Evolutionary conservation across 1,284 basidiomycete genomes (phyloP).

Genomic region (Apiotrichum veenhuisii): DNA sequence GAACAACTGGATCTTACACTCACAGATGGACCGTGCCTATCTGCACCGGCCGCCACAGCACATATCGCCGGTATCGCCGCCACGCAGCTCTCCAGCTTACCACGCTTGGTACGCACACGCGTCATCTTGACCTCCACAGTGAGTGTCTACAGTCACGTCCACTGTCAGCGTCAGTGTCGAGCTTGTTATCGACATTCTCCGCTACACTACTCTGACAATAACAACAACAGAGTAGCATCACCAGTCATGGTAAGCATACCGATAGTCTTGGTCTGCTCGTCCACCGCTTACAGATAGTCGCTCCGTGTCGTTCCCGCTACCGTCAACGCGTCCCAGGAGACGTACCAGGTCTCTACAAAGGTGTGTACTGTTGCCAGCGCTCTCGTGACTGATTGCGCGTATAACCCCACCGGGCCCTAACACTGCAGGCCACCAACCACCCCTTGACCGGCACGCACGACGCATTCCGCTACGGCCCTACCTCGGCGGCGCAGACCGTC

Average conservation of each 20-base stretch:
- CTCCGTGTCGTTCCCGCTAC: constrained; percentile 40
- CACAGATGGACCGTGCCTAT: too few relatives aligned
- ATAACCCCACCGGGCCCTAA: too few relatives aligned
- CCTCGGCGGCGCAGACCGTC: constrained; percentile 36
- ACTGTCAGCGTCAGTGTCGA: neutral
- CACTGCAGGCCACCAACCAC: constrained; percentile 39
- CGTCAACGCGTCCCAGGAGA: constrained; percentile 33
- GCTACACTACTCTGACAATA: neutral
- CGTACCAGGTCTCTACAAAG: constrained; percentile 41
- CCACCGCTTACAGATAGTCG: constrained; percentile 23
- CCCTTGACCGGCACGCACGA: constrained; percentile 44
- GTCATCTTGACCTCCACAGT: neutral
- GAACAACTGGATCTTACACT: too few relatives aligned
- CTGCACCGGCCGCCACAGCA: too few relatives aligned
- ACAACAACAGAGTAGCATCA: constrained; percentile 7
- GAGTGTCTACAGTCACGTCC: neutral
- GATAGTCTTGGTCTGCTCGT: too few relatives aligned
- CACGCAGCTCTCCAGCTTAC: too few relatives aligned
- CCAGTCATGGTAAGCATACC: constrained; percentile 25
- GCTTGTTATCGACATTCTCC: too few relatives aligned
- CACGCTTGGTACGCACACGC: constrained; percentile 3
- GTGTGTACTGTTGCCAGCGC: constrained; percentile 18
- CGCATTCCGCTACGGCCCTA: constrained; percentile 43
- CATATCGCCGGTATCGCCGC: constrained; percentile 8
- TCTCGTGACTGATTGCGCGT: neutral